These are phyloP conservation scores for Irpex sp. DNA, from an alignment of 1,284 basidiomycete genomes.

Conservation along the genomic window DNA sequence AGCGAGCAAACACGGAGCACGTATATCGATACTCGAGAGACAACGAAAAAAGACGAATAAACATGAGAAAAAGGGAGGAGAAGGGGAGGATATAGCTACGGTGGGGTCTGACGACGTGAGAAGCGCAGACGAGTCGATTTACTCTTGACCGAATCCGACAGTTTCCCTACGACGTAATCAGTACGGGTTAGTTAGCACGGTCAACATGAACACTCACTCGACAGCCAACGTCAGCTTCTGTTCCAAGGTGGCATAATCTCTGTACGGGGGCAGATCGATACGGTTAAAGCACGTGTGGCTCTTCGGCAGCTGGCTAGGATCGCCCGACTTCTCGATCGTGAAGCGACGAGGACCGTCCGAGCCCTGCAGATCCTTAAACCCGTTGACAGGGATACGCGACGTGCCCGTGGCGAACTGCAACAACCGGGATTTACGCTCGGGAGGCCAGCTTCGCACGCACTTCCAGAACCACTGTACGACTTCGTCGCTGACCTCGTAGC, in stretches of 20 bases:
- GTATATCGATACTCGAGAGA: background rate
- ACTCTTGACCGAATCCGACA: constrained; percentile 44
- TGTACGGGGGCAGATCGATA: constrained; percentile 89
- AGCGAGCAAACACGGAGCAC: background rate
- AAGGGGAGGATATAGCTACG: background rate
- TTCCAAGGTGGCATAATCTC: constrained; percentile 86
- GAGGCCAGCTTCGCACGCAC: constrained; percentile 93
- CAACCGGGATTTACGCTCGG: constrained; percentile 94
- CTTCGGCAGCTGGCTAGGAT: constrained; percentile 85
- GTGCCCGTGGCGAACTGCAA: constrained; percentile 98
- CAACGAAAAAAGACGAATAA: background rate
- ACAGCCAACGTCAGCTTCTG: constrained; percentile 89
- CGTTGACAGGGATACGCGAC: constrained; percentile 95
- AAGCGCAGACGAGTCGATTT: constrained; percentile 9
- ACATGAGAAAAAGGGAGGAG: background rate
- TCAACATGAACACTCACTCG: constrained; percentile 52
- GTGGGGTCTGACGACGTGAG: background rate
- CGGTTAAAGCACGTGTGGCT: constrained; percentile 92
- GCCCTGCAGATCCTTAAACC: constrained; percentile 98
- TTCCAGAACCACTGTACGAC: constrained; percentile 99
- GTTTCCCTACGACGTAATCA: constrained; percentile 32
- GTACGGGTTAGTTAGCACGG: constrained; percentile 9
- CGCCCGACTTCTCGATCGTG: constrained; percentile 96
- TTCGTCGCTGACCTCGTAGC: constrained; percentile 84
- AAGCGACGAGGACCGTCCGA: constrained; percentile 94